Evolutionary conservation across 1,284 basidiomycete species (phyloP), one percentile per base, ranked within the genome.

Genomic region (Rhodotorula sp.): DNA sequence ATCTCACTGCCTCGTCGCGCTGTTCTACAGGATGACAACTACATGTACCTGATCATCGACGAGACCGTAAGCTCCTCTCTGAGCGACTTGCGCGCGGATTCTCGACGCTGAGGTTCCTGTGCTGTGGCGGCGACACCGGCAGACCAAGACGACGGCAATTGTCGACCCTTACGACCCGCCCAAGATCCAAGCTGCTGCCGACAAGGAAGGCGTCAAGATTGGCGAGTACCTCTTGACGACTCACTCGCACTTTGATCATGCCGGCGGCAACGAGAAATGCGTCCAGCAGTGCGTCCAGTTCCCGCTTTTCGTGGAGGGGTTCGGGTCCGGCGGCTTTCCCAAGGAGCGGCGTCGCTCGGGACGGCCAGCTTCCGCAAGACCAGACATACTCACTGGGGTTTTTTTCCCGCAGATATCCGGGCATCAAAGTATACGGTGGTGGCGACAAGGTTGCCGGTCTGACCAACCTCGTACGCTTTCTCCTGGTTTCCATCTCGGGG

Each of bases 151-250:
- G 16, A 69, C 70, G 14, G 75, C 75, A n/a, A 67, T 76, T 26
- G 85, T 92, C 69, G 92, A 94, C 81, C 89, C 92, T 0, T 97
- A 87, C 80, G 91, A 96, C 78, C 88, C 95, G 0, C 78, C 85
- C 61, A 91, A 91, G 79, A 89, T 97, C 23, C 81, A 85, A 54
- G 85, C 85, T 0, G 88, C 87, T 1, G 93, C 91, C 0, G 82
- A 89, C 62, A 83, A 86, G 47, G 85, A 88, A 63, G 87, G 87
- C 23, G 89, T 93, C 39, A 82, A 88, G 66, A 80, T 84, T n/a
- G 70, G 83, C 23, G 49, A 68, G 26, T 74, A 59, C 39, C 86
- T 87, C 54, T 86, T 96, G 75, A 94, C 91, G 18, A 96, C 93
- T 1, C 73, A 75, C 39, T 68, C 68, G 15, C 73, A 75, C 62